Evolutionary conservation across 2,329 filamentous ascomycete genomes (phyloP).

Genomic region (Aspergillus ochraceus): DNA sequence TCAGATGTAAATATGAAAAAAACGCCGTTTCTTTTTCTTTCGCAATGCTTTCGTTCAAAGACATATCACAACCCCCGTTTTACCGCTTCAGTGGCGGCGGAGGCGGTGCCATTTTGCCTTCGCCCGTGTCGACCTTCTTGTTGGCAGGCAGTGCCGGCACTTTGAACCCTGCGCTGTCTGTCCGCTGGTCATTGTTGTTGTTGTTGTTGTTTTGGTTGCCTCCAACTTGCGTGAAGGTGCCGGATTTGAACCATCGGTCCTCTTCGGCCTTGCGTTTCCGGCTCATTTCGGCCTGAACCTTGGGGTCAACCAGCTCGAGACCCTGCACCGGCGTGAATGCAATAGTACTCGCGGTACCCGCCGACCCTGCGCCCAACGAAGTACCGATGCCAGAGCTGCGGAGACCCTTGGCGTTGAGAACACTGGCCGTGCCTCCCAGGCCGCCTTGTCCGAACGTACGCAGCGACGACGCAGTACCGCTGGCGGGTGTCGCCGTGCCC

Average conservation of each 20-base stretch:
- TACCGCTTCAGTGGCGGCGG: conserved; percentile 31
- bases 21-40: neutral
- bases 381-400: conserved; percentile 79
- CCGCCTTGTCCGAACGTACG: conserved; percentile 70
- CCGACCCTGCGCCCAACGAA: conserved; percentile 57
- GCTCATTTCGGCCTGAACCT: conserved; percentile 80
- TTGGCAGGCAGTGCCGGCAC: conserved; percentile 71
- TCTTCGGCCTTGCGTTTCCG: conserved; percentile 92
- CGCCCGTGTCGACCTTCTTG: conserved; percentile 71
- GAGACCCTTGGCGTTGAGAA: conserved; percentile 77
- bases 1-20: neutral
- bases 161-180: conserved; percentile 71
- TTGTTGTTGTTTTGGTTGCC: conserved; percentile 24
- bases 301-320: conserved; percentile 91
- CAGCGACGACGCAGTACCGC: conserved; percentile 72
- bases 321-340: conserved; percentile 95
- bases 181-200: conserved; percentile 21
- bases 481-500: conserved; percentile 66
- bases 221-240: conserved; percentile 90
- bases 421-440: conserved; percentile 58
- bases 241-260: conserved; percentile 94
- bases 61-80: neutral
- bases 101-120: conserved; percentile 54
- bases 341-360: conserved; percentile 80
- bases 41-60: conserved; percentile 4